These are phyloP conservation scores for Physaria fendleri DNA, from an alignment of 345 rosid species.

Conservation along the genomic window DNA sequence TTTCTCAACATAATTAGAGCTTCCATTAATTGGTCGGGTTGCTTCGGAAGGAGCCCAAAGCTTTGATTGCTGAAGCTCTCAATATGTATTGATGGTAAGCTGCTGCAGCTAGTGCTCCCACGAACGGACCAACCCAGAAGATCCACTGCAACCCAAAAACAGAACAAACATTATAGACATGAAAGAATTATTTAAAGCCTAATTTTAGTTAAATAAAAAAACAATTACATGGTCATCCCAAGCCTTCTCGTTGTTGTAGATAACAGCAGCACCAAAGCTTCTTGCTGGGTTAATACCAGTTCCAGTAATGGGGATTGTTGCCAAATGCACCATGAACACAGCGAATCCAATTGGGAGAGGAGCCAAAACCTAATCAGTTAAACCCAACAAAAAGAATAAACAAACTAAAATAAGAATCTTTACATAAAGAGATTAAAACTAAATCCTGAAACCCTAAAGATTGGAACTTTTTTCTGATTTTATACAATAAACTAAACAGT, in stretches of 20 bases:
- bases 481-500: too few relatives aligned
- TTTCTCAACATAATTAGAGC: constrained; percentile 5
- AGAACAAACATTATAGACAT: background rate
- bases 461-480: background rate
- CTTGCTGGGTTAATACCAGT: constrained; percentile 79
- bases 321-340: constrained; percentile 74
- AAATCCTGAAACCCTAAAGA: background rate
- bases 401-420: background rate
- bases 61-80: constrained; percentile 61
- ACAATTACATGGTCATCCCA: constrained; percentile 57
- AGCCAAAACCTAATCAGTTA: constrained; percentile 46
- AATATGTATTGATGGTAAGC: constrained; percentile 62
- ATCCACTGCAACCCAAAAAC: constrained; percentile 44
- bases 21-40: constrained; percentile 40
- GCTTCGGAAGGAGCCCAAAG: constrained; percentile 68
- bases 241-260: constrained; percentile 44
- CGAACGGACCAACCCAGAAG: constrained; percentile 75
- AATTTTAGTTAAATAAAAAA: background rate
- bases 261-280: constrained; percentile 78
- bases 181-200: too few relatives aligned
- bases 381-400: background rate
- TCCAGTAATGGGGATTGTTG: constrained; percentile 74
- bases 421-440: background rate
- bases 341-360: constrained; percentile 80
- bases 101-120: constrained; percentile 72